Conservation (phyloP, 129 eudicot species). For the Sambucus nigra region DNA sequence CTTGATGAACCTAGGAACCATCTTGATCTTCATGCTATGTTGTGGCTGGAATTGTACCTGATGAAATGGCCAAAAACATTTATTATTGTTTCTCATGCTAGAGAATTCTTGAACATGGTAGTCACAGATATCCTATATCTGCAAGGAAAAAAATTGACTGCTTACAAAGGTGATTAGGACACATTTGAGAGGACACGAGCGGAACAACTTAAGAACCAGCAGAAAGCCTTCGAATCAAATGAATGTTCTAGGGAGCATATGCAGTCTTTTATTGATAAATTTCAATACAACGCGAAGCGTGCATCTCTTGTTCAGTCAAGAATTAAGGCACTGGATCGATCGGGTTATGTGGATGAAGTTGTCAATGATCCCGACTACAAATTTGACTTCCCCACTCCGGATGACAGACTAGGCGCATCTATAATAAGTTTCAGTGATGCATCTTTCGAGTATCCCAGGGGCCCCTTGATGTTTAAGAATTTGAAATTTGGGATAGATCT, state of each 20-base stretch:
- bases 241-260: slow-evolving; percentile 86
- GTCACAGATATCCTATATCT: slow-evolving; percentile 92
- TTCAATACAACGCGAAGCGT: slow-evolving; percentile 96
- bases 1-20: slow-evolving; percentile 99
- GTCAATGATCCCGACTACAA: no score
- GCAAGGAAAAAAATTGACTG: slow-evolving; percentile 68
- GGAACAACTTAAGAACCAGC: slow-evolving; percentile 72
- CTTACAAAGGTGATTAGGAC: slow-evolving; percentile 87
- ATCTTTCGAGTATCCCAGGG: slow-evolving; percentile 98
- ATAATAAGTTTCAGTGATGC: slow-evolving; percentile 92
- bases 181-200: slow-evolving; percentile 94
- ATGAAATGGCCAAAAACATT: slow-evolving; percentile 98
- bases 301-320: slow-evolving; percentile 99
- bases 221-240: slow-evolving; percentile 86
- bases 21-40: no score
- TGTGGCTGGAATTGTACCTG: slow-evolving; percentile 78
- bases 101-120: slow-evolving; percentile 88
- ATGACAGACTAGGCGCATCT: no score
- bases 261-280: slow-evolving; percentile 98
- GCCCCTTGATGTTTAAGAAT: slow-evolving; percentile 79
- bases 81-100: slow-evolving; percentile 97
- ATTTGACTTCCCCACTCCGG: no score
- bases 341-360: slow-evolving; percentile 82
- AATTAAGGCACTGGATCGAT: slow-evolving; percentile 92
- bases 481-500: slow-evolving; percentile 94